phyloP scores from a whole-genome alignment of 2,329 filamentous ascomycete species.

The Sarocladium brachiariae region DNA sequence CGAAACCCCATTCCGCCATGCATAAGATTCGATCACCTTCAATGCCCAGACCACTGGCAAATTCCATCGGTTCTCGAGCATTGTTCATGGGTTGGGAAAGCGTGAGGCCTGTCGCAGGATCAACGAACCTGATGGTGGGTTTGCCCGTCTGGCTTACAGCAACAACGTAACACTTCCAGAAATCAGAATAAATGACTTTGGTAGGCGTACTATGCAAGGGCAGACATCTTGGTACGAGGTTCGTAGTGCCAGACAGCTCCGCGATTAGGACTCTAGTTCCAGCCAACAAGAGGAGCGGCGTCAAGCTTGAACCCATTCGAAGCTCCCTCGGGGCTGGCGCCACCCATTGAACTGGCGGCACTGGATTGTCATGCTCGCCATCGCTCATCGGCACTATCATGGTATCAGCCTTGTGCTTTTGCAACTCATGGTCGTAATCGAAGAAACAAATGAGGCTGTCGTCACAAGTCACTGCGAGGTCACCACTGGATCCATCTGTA shows the following conservation, averaged over 20 bases:
- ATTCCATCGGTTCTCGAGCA: slow-evolving; percentile 33
- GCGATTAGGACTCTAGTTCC: slow-evolving; percentile 45
- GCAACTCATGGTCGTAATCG: slow-evolving; percentile 23
- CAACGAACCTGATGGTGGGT: slow-evolving; percentile 49
- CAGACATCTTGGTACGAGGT: slow-evolving; percentile 43
- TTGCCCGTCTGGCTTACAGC: slow-evolving; percentile 35
- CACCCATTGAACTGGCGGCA: slow-evolving; percentile 42
- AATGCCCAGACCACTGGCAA: neutral
- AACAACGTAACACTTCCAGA: slow-evolving; percentile 46
- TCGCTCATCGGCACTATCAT: slow-evolving; percentile 3
- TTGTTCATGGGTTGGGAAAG: slow-evolving; percentile 41
- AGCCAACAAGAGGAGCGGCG: slow-evolving; percentile 35
- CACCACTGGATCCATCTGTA: slow-evolving; percentile 16
- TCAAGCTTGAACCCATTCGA: neutral
- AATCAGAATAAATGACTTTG: slow-evolving; percentile 48
- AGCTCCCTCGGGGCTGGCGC: slow-evolving; percentile 10
- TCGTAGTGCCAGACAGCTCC: slow-evolving; percentile 38
- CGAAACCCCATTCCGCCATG: slow-evolving; percentile 57
- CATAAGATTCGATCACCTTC: slow-evolving; percentile 52
- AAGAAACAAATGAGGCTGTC: slow-evolving; percentile 37
- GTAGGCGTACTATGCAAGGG: slow-evolving; percentile 40
- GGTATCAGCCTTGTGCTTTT: slow-evolving; percentile 25
- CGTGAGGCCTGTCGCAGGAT: slow-evolving; percentile 45
- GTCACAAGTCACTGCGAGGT: slow-evolving; percentile 42
- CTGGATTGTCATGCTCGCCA: slow-evolving; percentile 35